Percentiles rank a stretch among this genome's conserved stretches.
These are phyloP conservation scores for Raphanus raphanistrum DNA, from an alignment of 345 rosid genomes.

Conservation along the genomic window DNA sequence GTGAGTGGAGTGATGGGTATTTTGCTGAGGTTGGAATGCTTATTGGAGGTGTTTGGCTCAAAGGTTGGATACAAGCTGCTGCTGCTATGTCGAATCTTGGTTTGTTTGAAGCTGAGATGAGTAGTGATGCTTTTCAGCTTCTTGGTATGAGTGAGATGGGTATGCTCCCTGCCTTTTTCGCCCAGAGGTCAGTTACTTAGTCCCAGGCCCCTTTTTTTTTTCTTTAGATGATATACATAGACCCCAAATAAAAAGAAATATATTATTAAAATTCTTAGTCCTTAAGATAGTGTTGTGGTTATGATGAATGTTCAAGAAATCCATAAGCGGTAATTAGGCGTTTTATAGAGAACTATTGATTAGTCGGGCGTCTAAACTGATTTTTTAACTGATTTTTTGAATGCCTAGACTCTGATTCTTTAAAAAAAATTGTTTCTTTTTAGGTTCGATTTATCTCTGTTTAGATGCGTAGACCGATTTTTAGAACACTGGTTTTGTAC, in stretches of 20 bases:
- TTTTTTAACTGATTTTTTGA: too few species aligned
- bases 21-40: constrained; percentile 89
- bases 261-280: not conserved
- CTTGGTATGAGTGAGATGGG: constrained; percentile 95
- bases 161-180: constrained; percentile 78
- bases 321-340: not conserved
- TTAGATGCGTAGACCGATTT: not conserved
- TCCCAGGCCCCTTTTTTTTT: not conserved
- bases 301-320: not conserved
- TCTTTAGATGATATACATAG: not conserved
- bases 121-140: constrained; percentile 87
- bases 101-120: constrained; percentile 95
- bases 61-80: constrained; percentile 93
- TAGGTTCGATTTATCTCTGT: not conserved
- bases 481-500: not conserved
- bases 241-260: not conserved
- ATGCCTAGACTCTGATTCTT: too few species aligned
- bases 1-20: constrained; percentile 88
- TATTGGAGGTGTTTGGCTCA: constrained; percentile 89
- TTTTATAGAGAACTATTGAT: not conserved
- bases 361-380: not conserved
- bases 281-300: not conserved
- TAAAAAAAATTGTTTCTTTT: too few species aligned
- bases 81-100: constrained; percentile 92
- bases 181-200: constrained; percentile 52